phyloP scores from a whole-genome alignment of 1,284 basidiomycete genomes.

The Phlebopus sp. region DNA sequence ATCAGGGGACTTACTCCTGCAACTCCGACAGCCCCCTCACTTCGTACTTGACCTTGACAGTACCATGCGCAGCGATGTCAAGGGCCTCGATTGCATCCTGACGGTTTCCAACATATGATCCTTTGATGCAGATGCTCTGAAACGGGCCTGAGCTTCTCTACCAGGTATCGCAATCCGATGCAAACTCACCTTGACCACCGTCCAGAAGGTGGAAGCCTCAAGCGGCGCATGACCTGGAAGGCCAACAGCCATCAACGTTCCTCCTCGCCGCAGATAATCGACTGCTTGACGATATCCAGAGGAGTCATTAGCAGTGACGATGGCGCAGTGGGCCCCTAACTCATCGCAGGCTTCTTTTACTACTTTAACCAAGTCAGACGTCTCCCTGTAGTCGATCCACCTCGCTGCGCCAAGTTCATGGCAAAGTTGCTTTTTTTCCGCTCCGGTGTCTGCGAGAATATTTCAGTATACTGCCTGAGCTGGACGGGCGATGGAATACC shows the following conservation, averaged over 20 bases:
- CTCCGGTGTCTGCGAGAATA: constrained; percentile 58
- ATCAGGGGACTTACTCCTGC: constrained; percentile 39
- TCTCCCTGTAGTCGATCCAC: constrained; percentile 79
- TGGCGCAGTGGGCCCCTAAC: constrained; percentile 69
- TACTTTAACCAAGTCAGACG: constrained; percentile 57
- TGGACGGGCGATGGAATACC: constrained; percentile 34
- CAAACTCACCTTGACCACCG: constrained; percentile 53
- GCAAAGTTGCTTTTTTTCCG: constrained; percentile 71
- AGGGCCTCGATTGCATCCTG: constrained; percentile 75
- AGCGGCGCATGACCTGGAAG: constrained; percentile 62
- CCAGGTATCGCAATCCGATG: neutral
- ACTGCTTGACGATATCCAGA: constrained; percentile 70
- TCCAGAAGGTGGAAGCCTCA: constrained; percentile 73
- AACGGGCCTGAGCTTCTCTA: neutral
- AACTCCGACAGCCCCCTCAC: constrained; percentile 54
- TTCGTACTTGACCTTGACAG: constrained; percentile 59
- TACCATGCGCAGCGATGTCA: constrained; percentile 65
- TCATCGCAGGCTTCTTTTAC: constrained; percentile 68
- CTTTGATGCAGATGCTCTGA: constrained; percentile 61
- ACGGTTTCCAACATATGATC: constrained; percentile 75
- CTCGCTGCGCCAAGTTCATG: constrained; percentile 69
- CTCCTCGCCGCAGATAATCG: constrained; percentile 62
- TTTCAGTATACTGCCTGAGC: neutral
- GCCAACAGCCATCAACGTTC: constrained; percentile 74
- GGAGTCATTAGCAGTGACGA: constrained; percentile 62